These are phyloP conservation scores for Fusarium pseudocircinatum DNA, from an alignment of 2,329 filamentous ascomycete species.

Conservation along the genomic window DNA sequence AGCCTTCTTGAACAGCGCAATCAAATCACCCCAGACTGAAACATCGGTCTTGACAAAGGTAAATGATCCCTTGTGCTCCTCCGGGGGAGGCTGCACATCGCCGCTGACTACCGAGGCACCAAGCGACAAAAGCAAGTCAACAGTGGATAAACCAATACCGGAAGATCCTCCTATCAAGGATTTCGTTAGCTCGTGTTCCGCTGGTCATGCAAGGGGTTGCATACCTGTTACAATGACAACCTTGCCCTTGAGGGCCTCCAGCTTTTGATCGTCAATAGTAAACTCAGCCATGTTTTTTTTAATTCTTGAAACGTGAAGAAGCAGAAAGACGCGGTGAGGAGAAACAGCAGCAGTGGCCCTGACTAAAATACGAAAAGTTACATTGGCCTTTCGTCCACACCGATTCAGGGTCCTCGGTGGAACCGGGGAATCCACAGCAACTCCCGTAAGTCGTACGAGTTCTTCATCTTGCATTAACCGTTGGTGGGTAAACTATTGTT, in stretches of 20 bases:
- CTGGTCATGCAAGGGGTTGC: neutral
- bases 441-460: neutral
- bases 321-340: neutral
- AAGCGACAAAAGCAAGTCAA: conserved; percentile 58
- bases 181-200: neutral
- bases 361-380: neutral
- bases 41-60: conserved; percentile 57
- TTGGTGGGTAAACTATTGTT: neutral
- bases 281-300: conserved; percentile 54
- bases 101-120: conserved; percentile 65
- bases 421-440: neutral
- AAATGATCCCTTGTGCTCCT: conserved; percentile 40
- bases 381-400: neutral
- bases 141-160: conserved; percentile 68
- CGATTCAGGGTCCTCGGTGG: neutral
- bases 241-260: conserved; percentile 57
- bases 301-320: neutral
- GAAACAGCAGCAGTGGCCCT: neutral
- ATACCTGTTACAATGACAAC: conserved; percentile 61
- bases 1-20: conserved; percentile 61
- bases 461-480: neutral
- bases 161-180: conserved; percentile 60
- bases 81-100: conserved; percentile 58
- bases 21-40: conserved; percentile 59
- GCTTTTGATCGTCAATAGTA: conserved; percentile 55